Evolutionary conservation across 768 basidiomycete species (phyloP).

Genomic region (Candolleomyces efflorescens): DNA sequence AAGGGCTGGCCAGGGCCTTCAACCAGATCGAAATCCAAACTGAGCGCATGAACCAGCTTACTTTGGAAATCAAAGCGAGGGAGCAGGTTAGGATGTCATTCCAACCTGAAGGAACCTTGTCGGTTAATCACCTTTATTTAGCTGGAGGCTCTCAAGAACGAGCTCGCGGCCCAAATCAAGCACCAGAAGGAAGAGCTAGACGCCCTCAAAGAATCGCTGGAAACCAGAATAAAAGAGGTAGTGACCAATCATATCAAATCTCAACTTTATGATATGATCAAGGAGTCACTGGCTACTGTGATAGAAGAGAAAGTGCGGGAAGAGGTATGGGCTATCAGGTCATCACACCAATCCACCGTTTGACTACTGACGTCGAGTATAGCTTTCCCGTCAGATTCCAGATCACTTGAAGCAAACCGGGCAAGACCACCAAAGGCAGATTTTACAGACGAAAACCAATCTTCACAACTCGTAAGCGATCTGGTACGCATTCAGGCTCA

Average conservation of each 20-base stretch:
- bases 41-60: constrained; percentile 36
- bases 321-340: constrained; percentile 28
- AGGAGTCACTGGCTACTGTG: constrained; percentile 28
- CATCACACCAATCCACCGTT: neutral
- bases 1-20: constrained; percentile 37
- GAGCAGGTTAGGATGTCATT: constrained; percentile 35
- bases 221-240: constrained; percentile 36
- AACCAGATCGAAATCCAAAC: constrained; percentile 44
- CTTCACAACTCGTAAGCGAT: constrained; percentile 44
- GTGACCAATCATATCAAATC: constrained; percentile 36
- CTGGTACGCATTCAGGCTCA: neutral
- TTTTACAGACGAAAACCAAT: constrained; percentile 37
- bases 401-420: constrained; percentile 35
- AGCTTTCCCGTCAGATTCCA: constrained; percentile 43
- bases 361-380: neutral
- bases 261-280: constrained; percentile 30
- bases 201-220: constrained; percentile 28
- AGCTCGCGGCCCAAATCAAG: constrained; percentile 34
- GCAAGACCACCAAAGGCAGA: constrained; percentile 37
- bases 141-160: constrained; percentile 35
- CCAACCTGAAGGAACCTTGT: neutral
- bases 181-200: constrained; percentile 36
- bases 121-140: constrained; percentile 18
- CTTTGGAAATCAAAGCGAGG: constrained; percentile 36
- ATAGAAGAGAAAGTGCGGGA: constrained; percentile 38